Evolutionary conservation across 306 rosid genomes (phyloP), one percentile per base, ranked within the genome.

Genomic region (Morella rubra): DNA sequence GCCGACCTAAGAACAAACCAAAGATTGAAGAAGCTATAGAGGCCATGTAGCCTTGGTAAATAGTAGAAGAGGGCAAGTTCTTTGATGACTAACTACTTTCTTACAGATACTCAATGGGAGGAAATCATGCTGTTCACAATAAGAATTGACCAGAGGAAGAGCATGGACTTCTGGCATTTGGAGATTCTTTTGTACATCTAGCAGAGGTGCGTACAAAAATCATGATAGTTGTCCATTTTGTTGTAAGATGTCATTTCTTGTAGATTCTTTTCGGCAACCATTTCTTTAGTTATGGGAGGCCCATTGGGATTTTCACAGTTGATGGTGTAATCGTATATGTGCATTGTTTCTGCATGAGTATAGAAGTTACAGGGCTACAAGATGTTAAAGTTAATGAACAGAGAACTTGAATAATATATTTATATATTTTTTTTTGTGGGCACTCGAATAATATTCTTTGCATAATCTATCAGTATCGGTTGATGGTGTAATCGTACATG

Each of bases 1-100:
- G 97, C 76, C 86, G 97, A 44, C 95, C 96, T 0, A 92, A 87
- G 86, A 68, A 64, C 15, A 86, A 91, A 68, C 68, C 87, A 0
- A 91, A 86, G 80, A 81, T 65, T 18, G 85, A 83, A 68, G 81
- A 84, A 82, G 87, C 81, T 52, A 41, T 87, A 74, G 90, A 84
- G 74, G 86, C 88, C 41, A 60, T 85, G 71, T 93, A 69, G 65
- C 16, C 68, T 67, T 5, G 42, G 40, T 46, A 50, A 59, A 54
- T 15, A 24, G 64, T 46, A 75, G 14, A 8, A 5, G 47, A 69
- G 51, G 45, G 44, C 66, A 24, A 67, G 73, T 40, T 71, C 79
- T 76, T n/a, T 69, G 32, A 10, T 50, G 84, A 66, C 42, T 69
- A 45, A 10, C 42, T n/a, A 19, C 73, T 47, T 24, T 27, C 69